phyloP scores from a whole-genome alignment of 768 basidiomycete species.

The Hebeloma cylindrosporum region DNA sequence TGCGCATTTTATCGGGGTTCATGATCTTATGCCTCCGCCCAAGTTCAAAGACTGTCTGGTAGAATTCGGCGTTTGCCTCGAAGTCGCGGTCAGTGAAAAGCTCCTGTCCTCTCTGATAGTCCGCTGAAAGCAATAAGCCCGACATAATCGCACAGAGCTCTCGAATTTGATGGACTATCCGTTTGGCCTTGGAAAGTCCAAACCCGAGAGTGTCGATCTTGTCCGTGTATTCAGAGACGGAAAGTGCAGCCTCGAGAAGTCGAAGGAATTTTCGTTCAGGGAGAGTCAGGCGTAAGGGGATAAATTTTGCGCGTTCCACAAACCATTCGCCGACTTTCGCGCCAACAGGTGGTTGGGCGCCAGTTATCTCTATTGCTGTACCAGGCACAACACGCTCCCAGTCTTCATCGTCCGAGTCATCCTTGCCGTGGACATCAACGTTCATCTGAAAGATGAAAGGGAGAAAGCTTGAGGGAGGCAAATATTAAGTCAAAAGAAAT shows the following conservation, averaged over 20 bases:
- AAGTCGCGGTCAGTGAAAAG: constrained; percentile 83
- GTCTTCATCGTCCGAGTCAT: constrained; percentile 42
- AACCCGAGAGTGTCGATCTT: constrained; percentile 84
- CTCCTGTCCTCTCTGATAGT: constrained; percentile 88
- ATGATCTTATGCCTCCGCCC: constrained; percentile 87
- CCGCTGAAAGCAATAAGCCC: constrained; percentile 76
- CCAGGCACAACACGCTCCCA: constrained; percentile 40
- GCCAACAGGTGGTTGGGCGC: constrained; percentile 60
- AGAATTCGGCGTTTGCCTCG: constrained; percentile 76
- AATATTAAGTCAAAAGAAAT: neutral
- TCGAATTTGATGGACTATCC: constrained; percentile 83
- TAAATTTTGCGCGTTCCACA: constrained; percentile 76
- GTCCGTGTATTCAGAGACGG: constrained; percentile 87
- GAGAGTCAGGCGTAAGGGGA: constrained; percentile 75
- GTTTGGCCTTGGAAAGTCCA: constrained; percentile 78
- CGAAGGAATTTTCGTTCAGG: constrained; percentile 82
- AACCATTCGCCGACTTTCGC: constrained; percentile 80
- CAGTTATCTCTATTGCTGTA: constrained; percentile 38
- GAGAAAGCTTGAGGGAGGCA: constrained; percentile 1
- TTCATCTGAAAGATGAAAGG: constrained; percentile 47
- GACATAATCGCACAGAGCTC: constrained; percentile 89
- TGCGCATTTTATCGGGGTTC: constrained; percentile 91
- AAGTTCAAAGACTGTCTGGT: constrained; percentile 77
- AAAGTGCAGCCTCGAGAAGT: constrained; percentile 80
- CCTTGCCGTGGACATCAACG: constrained; percentile 32